phyloP scores from a whole-genome alignment of 768 basidiomycete genomes.

The Udeniomyces megalosporus region DNA sequence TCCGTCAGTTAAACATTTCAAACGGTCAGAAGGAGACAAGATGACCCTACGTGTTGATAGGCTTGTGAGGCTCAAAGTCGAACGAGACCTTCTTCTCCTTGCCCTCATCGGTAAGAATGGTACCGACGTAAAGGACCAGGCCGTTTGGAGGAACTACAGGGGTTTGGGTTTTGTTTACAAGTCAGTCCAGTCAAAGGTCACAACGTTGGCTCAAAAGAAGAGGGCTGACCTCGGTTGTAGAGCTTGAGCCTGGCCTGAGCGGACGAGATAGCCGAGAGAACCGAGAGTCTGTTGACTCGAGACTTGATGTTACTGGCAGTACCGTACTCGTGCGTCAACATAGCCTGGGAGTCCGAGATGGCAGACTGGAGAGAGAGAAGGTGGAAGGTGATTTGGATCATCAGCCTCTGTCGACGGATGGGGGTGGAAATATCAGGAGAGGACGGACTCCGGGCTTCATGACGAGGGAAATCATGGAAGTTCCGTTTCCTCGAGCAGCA shows the following conservation, averaged over 20 bases:
- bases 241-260: slow-evolving; percentile 95
- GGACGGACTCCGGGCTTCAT: slow-evolving; percentile 70
- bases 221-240: slow-evolving; percentile 48
- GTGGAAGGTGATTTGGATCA: neutral
- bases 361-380: slow-evolving; percentile 37
- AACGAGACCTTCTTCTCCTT: slow-evolving; percentile 99
- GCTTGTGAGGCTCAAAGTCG: slow-evolving; percentile 96
- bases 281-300: slow-evolving; percentile 91
- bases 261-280: slow-evolving; percentile 92
- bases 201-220: neutral
- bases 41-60: slow-evolving; percentile 96
- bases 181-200: too few species aligned
- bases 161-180: too few species aligned
- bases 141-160: slow-evolving; percentile 89
- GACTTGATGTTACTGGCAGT: slow-evolving; percentile 99
- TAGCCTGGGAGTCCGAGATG: slow-evolving; percentile 80
- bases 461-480: slow-evolving; percentile 97
- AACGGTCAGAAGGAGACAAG: slow-evolving; percentile 11
- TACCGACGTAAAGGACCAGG: slow-evolving; percentile 93
- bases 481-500: slow-evolving; percentile 83
- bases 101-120: slow-evolving; percentile 92
- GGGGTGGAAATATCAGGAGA: neutral
- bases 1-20: neutral
- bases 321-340: slow-evolving; percentile 97
- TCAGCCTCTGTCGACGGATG: slow-evolving; percentile 35